phyloP scores from a whole-genome alignment of 2,329 filamentous ascomycete genomes.

The Rhinocladiella mackenziei region DNA sequence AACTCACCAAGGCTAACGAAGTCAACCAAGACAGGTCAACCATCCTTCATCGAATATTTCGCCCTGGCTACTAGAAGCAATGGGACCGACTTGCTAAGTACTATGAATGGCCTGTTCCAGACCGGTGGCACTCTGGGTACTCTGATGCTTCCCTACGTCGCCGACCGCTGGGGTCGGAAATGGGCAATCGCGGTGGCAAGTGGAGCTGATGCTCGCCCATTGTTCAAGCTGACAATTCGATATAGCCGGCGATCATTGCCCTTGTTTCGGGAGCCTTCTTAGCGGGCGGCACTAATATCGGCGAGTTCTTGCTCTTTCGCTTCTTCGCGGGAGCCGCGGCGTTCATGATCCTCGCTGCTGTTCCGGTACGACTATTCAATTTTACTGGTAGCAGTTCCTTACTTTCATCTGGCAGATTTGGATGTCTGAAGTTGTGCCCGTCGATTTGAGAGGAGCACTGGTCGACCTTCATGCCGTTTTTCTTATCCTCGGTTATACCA shows the following conservation, averaged over 20 bases:
- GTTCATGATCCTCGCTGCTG: slow-evolving; percentile 27
- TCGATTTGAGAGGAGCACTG: slow-evolving; percentile 20
- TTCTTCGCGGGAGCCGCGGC: slow-evolving; percentile 24
- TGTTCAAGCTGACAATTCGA: not conserved
- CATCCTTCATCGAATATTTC: slow-evolving; percentile 41
- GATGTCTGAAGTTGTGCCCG: slow-evolving; percentile 26
- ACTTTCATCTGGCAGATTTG: no score
- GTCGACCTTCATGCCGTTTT: slow-evolving; percentile 25
- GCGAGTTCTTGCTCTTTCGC: slow-evolving; percentile 25
- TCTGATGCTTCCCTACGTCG: slow-evolving; percentile 17
- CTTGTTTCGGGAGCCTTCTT: slow-evolving; percentile 21
- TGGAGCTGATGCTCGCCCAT: no score
- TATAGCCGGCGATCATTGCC: slow-evolving; percentile 14
- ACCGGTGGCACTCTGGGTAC: slow-evolving; percentile 21
- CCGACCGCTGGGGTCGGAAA: slow-evolving; percentile 25
- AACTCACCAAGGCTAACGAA: not conserved
- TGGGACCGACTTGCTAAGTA: slow-evolving; percentile 22
- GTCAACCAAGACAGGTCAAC: slow-evolving; percentile 32
- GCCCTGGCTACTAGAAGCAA: slow-evolving; percentile 19
- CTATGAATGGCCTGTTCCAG: slow-evolving; percentile 27
- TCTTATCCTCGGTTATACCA: slow-evolving; percentile 22
- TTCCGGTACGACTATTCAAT: no score
- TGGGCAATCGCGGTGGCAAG: slow-evolving; percentile 23
- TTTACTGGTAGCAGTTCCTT: no score
- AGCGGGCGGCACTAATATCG: slow-evolving; percentile 19